phyloP scores from a whole-genome alignment of 2,329 filamentous ascomycete genomes.

The Grosmannia clavigera region DNA sequence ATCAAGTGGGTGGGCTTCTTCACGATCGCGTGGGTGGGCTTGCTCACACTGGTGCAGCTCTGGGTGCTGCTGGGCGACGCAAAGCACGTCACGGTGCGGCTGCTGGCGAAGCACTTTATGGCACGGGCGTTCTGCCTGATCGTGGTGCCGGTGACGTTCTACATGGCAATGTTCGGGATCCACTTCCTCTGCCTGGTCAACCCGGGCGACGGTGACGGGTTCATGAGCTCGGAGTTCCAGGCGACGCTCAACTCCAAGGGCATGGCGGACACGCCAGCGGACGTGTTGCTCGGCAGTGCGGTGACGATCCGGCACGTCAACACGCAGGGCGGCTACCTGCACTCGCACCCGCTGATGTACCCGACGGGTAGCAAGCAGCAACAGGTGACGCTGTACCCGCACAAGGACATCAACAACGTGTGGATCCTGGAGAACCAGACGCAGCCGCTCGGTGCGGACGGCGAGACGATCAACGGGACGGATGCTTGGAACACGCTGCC shows the following conservation, averaged over 20 bases:
- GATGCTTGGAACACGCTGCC: slow-evolving; percentile 67
- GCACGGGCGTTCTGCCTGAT: slow-evolving; percentile 86
- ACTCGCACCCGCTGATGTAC: slow-evolving; percentile 97
- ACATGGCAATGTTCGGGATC: slow-evolving; percentile 93
- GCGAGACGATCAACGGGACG: slow-evolving; percentile 67
- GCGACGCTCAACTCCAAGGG: slow-evolving; percentile 91
- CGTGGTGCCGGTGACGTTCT: slow-evolving; percentile 77
- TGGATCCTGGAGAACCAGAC: slow-evolving; percentile 95
- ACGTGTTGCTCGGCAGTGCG: slow-evolving; percentile 80
- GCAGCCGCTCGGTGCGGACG: slow-evolving; percentile 67
- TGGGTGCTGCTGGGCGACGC: slow-evolving; percentile 90
- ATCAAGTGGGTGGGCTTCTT: slow-evolving; percentile 99
- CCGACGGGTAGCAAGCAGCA: slow-evolving; percentile 96
- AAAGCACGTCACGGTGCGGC: slow-evolving; percentile 69
- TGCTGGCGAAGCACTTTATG: slow-evolving; percentile 90
- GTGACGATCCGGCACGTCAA: slow-evolving; percentile 86
- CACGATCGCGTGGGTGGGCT: slow-evolving; percentile 96
- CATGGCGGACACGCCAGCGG: slow-evolving; percentile 89
- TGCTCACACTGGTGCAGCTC: slow-evolving; percentile 78
- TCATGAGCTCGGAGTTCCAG: slow-evolving; percentile 99
- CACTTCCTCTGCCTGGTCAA: slow-evolving; percentile 91
- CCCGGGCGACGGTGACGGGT: slow-evolving; percentile 93
- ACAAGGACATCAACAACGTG: slow-evolving; percentile 97
- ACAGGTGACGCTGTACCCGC: slow-evolving; percentile 93
- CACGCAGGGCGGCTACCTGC: slow-evolving; percentile 93